These are phyloP conservation scores for Pseudogymnoascus sp. DNA, from an alignment of 2,329 filamentous ascomycete species.

Conservation along the genomic window DNA sequence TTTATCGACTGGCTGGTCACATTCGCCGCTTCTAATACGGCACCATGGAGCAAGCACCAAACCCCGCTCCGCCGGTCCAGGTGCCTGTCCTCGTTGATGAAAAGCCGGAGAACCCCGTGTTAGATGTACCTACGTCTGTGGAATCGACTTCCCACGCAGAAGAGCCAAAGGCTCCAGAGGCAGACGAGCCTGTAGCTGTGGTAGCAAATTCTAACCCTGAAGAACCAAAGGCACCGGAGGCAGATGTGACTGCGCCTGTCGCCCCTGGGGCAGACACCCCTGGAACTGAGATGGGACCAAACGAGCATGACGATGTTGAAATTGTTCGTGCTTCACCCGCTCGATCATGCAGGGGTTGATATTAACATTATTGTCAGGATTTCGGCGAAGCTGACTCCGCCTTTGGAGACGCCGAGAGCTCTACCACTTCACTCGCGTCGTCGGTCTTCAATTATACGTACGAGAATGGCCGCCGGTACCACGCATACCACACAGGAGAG, in stretches of 20 bases:
- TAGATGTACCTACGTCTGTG: not conserved
- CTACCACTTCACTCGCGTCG: conserved; percentile 14
- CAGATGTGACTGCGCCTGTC: not conserved
- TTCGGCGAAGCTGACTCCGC: conserved; percentile 9
- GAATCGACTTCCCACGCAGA: not conserved
- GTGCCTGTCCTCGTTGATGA: not conserved
- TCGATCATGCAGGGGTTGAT: not conserved
- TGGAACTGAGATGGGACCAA: not conserved
- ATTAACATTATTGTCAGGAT: not conserved
- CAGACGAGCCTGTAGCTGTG: not conserved
- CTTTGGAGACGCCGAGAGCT: not conserved
- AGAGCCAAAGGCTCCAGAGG: not conserved
- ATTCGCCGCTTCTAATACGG: not conserved
- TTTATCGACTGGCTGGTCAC: not conserved
- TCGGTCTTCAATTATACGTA: conserved; percentile 18
- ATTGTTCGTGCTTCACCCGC: not conserved
- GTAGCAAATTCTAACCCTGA: not conserved
- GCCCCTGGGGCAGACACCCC: not conserved
- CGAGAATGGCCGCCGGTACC: conserved; percentile 21
- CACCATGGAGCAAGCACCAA: not conserved
- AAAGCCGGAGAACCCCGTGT: not conserved
- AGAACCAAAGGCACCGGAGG: not conserved
- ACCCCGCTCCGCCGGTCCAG: not conserved
- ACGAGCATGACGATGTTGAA: conserved; percentile 4
- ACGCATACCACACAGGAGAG: conserved; percentile 32